Evolutionary conservation across 345 rosid species (phyloP), one percentile per base, ranked within the genome.

Genomic region (Gossypium thurberi): DNA sequence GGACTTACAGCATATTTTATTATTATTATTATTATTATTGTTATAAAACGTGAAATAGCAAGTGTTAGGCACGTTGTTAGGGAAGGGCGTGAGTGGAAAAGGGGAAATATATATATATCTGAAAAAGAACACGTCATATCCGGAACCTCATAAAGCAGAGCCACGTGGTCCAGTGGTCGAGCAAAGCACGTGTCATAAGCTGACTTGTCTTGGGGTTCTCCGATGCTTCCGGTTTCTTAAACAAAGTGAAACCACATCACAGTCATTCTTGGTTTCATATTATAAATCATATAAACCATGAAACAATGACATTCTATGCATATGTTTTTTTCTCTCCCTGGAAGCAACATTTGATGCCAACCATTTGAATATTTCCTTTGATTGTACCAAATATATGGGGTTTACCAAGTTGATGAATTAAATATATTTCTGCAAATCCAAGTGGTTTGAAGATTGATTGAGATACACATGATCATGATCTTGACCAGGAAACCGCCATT

Each of bases 151-250:
- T 74, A 60, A 74, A 74, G 51, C 17, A 7, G 0, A 13, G 75
- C 82, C 86, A 83, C 80, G 86, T 83, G 83, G 82, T 74, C 20
- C 51, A 65, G 78, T 70, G 76, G 59, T 18, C 57, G n/a, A 48
- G 67, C 2, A 74, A 67, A 62, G 69, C 23, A 80, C 80, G 83
- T 78, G 86, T 71, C 83, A 71, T 1, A 0, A 28, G 67, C 6
- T 7, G 79, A 71, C 74, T 79, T 60, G 79, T 64, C 75, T 26
- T 28, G 21, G 20, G 55, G 69, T 3, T 64, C 55, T 69, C 62
- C 70, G 21, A 33, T 37, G 78, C 65, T 66, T 70, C 72, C 64
- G 46, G 44, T 28, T 67, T 63, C 77, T 78, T 74, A 25, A 74
- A 71, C 63, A 48, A 3, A 9, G 28, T 6, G 69, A 72, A 62